Base-by-base conservation (phyloP, 495 filamentous ascomycete genomes). In the Podospora australis region DNA sequence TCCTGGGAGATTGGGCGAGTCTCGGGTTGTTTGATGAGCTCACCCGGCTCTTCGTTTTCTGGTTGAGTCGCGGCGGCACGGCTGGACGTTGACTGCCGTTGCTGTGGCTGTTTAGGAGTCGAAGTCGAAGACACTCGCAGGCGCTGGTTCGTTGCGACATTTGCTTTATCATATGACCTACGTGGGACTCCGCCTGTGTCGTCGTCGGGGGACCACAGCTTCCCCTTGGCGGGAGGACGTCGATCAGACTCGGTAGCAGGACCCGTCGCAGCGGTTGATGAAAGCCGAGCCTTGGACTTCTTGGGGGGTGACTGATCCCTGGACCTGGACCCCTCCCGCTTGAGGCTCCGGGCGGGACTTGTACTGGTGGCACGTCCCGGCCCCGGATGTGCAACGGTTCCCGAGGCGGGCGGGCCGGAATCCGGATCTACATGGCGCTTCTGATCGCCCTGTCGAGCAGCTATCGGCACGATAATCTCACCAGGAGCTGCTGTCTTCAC, bases 1-100 rank as follows among this genome's bases (percentile, higher is more conserved):
- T 87, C 84, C 52, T 87, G 79, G n/a, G 80, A 82, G 16, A 90
- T 87, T 6, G 81, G 74, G 34, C 81, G 65, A 10, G 82, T 83
- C 42, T 84, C 78, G 10, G 76, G 79, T 52, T 87, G 81, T 48
- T 57, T 63, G 48, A 65, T 77, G 69, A 66, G 46, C 28, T 57
- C 55, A 3, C 34, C 42, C 11, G 48, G 26, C 8, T 46, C 45
- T 2, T 64, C 50, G 9, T 52, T 53, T 2, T 25, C 30, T 20
- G 46, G 13, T 17, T 41, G 6, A 39, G 13, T 14, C 26, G 30
- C 8, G 17, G 35, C 5, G 8, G 28, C 13, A 14, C 10, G 38
- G 22, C 16, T 28, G 29, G 55, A 25, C 22, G 22, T 13, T 42
- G 36, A 17, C 13, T 48, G 55, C 14, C 24, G 16, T 17, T 44